Percentiles rank a stretch among this genome's conserved stretches.
Evolutionary conservation across 805 yeast species (phyloP).

Genomic region (Debaryomyces hansenii): DNA sequence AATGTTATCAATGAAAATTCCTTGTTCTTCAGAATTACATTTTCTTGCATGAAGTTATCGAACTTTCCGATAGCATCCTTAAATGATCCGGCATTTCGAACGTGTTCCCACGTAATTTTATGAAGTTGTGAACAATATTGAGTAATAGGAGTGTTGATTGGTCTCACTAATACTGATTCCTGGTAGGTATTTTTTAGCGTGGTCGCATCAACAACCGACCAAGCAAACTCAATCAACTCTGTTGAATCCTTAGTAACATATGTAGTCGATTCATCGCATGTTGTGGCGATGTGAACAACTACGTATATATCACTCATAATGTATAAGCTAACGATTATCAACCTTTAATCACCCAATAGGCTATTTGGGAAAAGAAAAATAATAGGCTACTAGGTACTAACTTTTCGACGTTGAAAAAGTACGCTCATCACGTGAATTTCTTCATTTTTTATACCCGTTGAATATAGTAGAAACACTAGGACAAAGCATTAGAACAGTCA

Average conservation of each 20-base stretch:
- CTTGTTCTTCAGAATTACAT: conserved; percentile 37
- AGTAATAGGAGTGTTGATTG: conserved; percentile 66
- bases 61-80: conserved; percentile 61
- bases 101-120: conserved; percentile 60
- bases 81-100: conserved; percentile 56
- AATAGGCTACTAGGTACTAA: neutral
- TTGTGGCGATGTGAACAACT: conserved; percentile 60
- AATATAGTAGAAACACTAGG: too few relatives aligned
- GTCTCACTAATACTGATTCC: conserved; percentile 55
- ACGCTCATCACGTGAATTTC: conserved; percentile 3
- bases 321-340: neutral
- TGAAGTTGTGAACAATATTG: conserved; percentile 53
- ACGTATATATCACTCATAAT: conserved; percentile 57
- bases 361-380: conserved; percentile 1
- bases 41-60: conserved; percentile 49
- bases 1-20: conserved; percentile 68
- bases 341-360: neutral
- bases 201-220: conserved; percentile 60
- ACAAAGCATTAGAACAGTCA: too few relatives aligned
- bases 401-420: conserved; percentile 4
- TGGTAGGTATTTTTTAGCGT: conserved; percentile 43
- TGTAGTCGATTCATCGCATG: conserved; percentile 63
- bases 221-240: conserved; percentile 66
- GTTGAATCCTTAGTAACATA: conserved; percentile 65
- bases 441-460: neutral